Evolutionary conservation across 2,329 filamentous ascomycete species (phyloP), one percentile per base, ranked within the genome.

Genomic region (Dactylellina sp.): DNA sequence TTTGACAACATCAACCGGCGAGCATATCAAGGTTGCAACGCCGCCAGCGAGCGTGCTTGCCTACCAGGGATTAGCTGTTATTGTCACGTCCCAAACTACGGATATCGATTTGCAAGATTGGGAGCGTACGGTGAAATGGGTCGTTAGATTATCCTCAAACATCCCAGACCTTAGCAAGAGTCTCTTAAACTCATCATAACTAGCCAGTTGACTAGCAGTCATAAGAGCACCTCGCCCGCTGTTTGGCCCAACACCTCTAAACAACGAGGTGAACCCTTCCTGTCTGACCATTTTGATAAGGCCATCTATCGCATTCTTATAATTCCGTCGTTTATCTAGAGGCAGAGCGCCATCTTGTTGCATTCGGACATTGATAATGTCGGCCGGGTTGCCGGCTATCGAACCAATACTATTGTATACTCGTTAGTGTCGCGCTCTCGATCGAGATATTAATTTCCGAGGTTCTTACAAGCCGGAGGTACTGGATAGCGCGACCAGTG

Each of bases 361-460:
- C 95, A 99, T 99, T 77, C 95, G 92, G 55, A 99, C 95, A 82
- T 99, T 99, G 79, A 97, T 85, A 35, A 99, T 93, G 81, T 99
- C 95, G 76, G 93, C 94, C 1, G 93, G 93, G 83, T 98, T 99
- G 76, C 95, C 95, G 4, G 90, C 91, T 50, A 98, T 83, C 55
- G 95, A 95, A 75, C 95, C 95, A 1, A 96, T 82, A 80, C 76
- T 77, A 37, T 16, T n/a, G 24, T 24, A 2, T 3, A 22, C 32
- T 6, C 25, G n/a, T 18, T 35, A 47, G 12, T 32, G 28, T 18
- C 20, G 39, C 14, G 9, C 4, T n/a, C 4, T 20, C 12, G 20
- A 6, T 7, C 16, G 16, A 9, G 20, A 40, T 28, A 47, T 35
- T 12, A 20, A 22, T 37, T 9, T 12, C 14, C 2, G 11, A 24